Percentiles rank a stretch among this genome's conserved stretches.
phyloP scores from a whole-genome alignment of 768 basidiomycete species.

The Pulveroboletus sp. region DNA sequence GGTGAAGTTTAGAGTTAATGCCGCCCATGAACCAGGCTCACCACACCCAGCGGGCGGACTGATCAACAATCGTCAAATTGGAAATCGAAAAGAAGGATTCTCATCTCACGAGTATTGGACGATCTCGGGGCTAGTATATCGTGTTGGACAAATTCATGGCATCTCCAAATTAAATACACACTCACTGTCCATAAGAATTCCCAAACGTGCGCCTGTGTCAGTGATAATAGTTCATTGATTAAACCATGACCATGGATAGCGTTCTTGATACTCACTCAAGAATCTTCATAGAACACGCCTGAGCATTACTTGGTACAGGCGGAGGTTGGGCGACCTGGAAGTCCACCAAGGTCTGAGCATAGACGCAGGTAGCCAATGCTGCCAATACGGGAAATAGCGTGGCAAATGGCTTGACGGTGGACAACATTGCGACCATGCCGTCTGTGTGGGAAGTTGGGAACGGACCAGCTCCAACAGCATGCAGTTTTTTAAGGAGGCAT shows the following conservation, averaged over 20 bases:
- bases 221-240: background rate
- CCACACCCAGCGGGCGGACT: constrained; percentile 77
- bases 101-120: constrained; percentile 53
- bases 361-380: constrained; percentile 4
- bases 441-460: too few species aligned
- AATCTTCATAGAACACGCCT: constrained; percentile 62
- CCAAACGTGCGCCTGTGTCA: constrained; percentile 61
- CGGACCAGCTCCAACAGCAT: too few species aligned
- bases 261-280: constrained; percentile 45
- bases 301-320: constrained; percentile 54
- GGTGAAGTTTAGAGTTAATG: constrained; percentile 71
- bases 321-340: constrained; percentile 77
- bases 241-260: too few species aligned
- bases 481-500: too few species aligned
- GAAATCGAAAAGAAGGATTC: background rate
- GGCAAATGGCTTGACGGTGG: constrained; percentile 7
- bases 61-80: background rate
- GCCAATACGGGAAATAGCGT: constrained; percentile 11
- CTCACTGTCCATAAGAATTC: constrained; percentile 64
- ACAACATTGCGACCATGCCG: constrained; percentile 26
- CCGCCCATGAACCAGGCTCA: constrained; percentile 66
- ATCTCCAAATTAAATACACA: background rate
- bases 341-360: constrained; percentile 39
- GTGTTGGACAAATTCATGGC: background rate
- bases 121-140: constrained; percentile 49